Percentiles rank a stretch among this genome's conserved stretches.
Conservation (phyloP, 139 green algal species). For the Tetradesmus lagerheimii region DNA sequence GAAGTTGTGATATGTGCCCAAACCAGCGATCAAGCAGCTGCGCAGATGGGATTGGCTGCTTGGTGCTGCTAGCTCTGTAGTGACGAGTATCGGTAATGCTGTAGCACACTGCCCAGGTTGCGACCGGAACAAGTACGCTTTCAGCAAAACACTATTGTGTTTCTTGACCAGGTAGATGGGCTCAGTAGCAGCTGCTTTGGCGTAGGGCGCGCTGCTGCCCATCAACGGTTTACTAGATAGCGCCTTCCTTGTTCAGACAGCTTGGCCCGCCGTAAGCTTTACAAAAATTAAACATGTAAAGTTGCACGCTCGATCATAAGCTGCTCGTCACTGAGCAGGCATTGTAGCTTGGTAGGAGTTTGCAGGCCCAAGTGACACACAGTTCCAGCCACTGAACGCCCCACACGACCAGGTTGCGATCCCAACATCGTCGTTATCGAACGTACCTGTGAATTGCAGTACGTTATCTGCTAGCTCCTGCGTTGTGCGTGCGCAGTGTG, state of each 20-base stretch:
- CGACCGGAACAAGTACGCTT: too few species aligned
- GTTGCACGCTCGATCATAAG: neutral
- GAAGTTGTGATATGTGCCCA: too few species aligned
- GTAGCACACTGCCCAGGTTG: too few species aligned
- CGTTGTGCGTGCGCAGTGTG: neutral
- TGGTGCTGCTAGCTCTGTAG: too few species aligned
- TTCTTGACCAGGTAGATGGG: too few species aligned
- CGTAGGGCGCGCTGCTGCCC: neutral
- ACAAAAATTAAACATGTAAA: too few species aligned
- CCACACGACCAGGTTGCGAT: neutral
- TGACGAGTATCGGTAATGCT: too few species aligned
- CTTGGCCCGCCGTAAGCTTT: neutral
- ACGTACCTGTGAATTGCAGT: neutral
- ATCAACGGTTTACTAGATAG: neutral
- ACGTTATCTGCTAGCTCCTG: neutral
- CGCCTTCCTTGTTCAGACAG: neutral
- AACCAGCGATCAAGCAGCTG: too few species aligned
- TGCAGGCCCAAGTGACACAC: neutral
- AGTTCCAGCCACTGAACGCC: neutral
- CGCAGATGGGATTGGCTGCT: too few species aligned
- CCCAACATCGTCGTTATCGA: neutral
- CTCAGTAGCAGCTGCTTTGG: neutral
- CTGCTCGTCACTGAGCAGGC: neutral
- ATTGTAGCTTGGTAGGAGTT: neutral
- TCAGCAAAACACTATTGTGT: too few species aligned